Conservation (phyloP, 1,139 yeast genomes). For the Saccharomycopsis hybrid region DNA sequence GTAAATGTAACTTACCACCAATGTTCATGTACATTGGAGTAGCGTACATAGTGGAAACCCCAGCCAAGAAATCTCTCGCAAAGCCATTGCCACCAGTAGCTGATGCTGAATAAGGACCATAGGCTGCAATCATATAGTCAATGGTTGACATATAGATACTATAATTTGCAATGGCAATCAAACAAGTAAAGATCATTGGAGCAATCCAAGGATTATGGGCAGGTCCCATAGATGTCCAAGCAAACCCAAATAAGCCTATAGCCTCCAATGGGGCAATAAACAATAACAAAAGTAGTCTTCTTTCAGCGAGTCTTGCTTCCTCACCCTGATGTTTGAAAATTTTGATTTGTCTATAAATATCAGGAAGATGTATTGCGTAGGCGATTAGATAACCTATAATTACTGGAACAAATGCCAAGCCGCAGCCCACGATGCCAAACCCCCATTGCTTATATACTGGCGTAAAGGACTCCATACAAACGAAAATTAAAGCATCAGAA, state of each 20-base stretch:
- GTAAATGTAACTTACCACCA: constrained; percentile 5
- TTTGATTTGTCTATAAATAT: constrained; percentile 5
- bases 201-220: constrained; percentile 6
- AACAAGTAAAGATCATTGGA: constrained; percentile 8
- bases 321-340: background rate
- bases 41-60: constrained; percentile 4
- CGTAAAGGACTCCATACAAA: constrained; percentile 34
- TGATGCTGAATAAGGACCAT: constrained; percentile 7
- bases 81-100: constrained; percentile 9
- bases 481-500: constrained; percentile 36
- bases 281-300: background rate
- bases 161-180: constrained; percentile 9
- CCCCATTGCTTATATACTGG: constrained; percentile 27
- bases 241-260: constrained; percentile 7
- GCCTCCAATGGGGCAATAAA: constrained; percentile 7
- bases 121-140: constrained; percentile 11
- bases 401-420: constrained; percentile 31
- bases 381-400: constrained; percentile 33
- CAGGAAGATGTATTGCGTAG: constrained; percentile 14
- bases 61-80: constrained; percentile 8
- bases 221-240: constrained; percentile 8
- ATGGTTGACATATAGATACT: constrained; percentile 10
- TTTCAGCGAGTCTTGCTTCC: constrained; percentile 2
- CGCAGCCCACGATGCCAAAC: constrained; percentile 29
- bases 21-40: constrained; percentile 4